Conservation (phyloP, 495 filamentous ascomycete genomes). For the Aspergillus indologenus region DNA sequence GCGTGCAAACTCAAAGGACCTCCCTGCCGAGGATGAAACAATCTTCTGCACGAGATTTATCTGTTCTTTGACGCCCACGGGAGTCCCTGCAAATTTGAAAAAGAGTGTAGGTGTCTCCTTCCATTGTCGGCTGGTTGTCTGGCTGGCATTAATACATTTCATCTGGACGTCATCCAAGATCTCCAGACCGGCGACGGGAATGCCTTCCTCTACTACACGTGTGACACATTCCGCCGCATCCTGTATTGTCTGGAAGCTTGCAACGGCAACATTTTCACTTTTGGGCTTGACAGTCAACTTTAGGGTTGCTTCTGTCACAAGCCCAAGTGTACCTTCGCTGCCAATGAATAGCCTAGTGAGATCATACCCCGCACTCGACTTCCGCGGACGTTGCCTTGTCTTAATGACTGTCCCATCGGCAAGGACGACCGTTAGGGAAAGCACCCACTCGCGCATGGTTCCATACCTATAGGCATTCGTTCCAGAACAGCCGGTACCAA, state of each 20-base stretch:
- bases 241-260: slow-evolving; percentile 55
- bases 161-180: slow-evolving; percentile 66
- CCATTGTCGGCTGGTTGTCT: slow-evolving; percentile 54
- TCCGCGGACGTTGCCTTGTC: slow-evolving; percentile 61
- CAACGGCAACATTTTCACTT: slow-evolving; percentile 60
- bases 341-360: slow-evolving; percentile 62
- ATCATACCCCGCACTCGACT: slow-evolving; percentile 66
- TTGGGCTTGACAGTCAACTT: slow-evolving; percentile 63
- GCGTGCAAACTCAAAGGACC: slow-evolving; percentile 59
- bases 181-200: slow-evolving; percentile 62
- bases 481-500: slow-evolving; percentile 63
- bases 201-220: slow-evolving; percentile 57
- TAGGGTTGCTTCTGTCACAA: slow-evolving; percentile 62
- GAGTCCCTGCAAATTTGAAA: slow-evolving; percentile 65
- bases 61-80: slow-evolving; percentile 56
- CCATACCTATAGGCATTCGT: slow-evolving; percentile 68
- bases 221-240: slow-evolving; percentile 59
- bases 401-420: slow-evolving; percentile 65
- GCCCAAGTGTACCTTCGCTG: slow-evolving; percentile 62
- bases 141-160: slow-evolving; percentile 61
- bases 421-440: slow-evolving; percentile 60
- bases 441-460: slow-evolving; percentile 68
- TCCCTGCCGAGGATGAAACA: slow-evolving; percentile 44
- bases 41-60: slow-evolving; percentile 55
- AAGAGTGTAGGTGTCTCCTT: slow-evolving; percentile 62